Evolutionary conservation across 2,329 filamentous ascomycete genomes (phyloP), one percentile per base, ranked within the genome.

Genomic region (Pseudocercospora pini-densiflorae): DNA sequence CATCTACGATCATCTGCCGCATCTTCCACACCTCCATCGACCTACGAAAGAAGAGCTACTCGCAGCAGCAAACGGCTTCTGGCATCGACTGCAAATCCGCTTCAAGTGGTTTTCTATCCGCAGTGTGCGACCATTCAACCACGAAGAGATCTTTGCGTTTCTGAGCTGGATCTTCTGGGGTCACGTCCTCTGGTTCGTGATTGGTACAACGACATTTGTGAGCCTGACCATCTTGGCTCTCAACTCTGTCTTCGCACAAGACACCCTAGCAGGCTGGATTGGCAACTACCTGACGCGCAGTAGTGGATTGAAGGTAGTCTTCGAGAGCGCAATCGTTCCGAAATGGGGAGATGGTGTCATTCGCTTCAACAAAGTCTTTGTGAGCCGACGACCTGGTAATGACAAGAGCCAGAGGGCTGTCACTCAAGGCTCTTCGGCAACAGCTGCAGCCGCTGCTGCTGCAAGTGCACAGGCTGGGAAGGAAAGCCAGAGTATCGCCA

Each of bases 101-200:
- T 96, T 98, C 82, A 99, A 99, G 80, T 99, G 95, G 95, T 90
- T 95, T 74, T 96, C 95, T 2, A 99, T 99, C 74, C 86, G 94
- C 76, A 97, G 94, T 77, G 92, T 92, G 78, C 87, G 95, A 43
- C 95, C 95, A 0, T 99, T 95, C 88, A 99, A 97, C 78, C 87
- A 90, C 23, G 95, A 99, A 78, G 95, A 99, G 81, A 97, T 97
- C 84, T 92, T 93, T 54, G 95, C 95, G 3, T 94, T 99, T 69
- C 88, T 93, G 61, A 98, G 95, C 1, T 98, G 94, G 94, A 91
- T 99, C 69, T 86, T 98, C 68, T 85, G 97, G 62, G 95, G 94
- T 0, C 95, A 99, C 79, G 84, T 99, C 8, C 87, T 97, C 10
- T 99, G 95, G 95, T 88, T 99, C 72, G 86, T 98, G n/a, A 86